These are phyloP conservation scores for Salix koriyanagi DNA, from an alignment of 345 rosid species.

Conservation along the genomic window DNA sequence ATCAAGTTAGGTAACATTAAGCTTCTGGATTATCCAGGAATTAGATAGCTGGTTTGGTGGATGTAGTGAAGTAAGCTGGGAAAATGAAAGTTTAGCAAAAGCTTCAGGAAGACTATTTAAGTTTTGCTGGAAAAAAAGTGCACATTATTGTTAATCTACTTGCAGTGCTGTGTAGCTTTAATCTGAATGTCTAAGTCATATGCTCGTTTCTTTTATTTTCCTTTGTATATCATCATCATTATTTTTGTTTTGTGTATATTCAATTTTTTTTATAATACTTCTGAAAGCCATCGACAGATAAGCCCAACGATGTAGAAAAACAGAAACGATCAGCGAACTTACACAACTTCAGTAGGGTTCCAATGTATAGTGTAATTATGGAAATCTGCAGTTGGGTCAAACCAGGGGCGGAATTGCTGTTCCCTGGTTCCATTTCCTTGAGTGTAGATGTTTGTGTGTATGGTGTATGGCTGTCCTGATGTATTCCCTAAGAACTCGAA, in stretches of 20 bases:
- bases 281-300: background rate
- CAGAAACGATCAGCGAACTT: slow-evolving; percentile 23
- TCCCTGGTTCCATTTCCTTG: slow-evolving; percentile 63
- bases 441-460: slow-evolving; percentile 64
- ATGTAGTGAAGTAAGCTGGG: background rate
- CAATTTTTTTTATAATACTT: background rate
- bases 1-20: background rate
- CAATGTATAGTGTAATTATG: slow-evolving; percentile 80
- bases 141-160: no score
- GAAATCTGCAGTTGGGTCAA: slow-evolving; percentile 57
- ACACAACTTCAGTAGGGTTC: slow-evolving; percentile 62
- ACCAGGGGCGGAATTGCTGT: slow-evolving; percentile 59
- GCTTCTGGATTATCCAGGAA: background rate
- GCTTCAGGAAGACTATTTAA: background rate
- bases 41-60: background rate
- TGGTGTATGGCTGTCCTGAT: slow-evolving; percentile 60
- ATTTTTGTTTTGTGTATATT: background rate
- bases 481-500: slow-evolving; percentile 70
- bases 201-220: background rate
- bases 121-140: background rate
- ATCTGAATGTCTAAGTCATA: background rate
- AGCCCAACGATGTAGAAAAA: background rate
- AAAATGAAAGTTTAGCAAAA: background rate
- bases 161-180: background rate
- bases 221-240: background rate